These are phyloP conservation scores for Aquilaria malaccensis DNA, from an alignment of 345 rosid genomes.

Conservation along the genomic window DNA sequence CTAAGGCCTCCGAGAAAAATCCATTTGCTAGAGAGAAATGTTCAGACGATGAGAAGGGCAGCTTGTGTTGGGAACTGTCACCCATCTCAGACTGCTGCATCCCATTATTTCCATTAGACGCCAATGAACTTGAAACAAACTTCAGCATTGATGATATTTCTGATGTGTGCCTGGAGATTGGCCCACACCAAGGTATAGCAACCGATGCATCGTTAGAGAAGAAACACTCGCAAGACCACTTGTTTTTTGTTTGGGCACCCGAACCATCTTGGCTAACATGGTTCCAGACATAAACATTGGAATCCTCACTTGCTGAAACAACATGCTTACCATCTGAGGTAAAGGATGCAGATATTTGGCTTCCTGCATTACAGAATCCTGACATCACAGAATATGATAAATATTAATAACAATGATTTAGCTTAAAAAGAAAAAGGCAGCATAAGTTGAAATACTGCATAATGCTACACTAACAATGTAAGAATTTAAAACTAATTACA, in stretches of 20 bases:
- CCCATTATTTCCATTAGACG: constrained; percentile 7
- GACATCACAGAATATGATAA: not conserved
- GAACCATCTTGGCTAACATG: constrained; percentile 16
- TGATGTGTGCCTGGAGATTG: not conserved
- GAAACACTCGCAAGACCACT: constrained; percentile 30
- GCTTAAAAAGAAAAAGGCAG: too few species aligned
- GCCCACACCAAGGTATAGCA: constrained; percentile 27
- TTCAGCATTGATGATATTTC: constrained; percentile 5
- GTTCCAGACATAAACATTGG: constrained; percentile 37
- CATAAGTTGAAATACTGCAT: not conserved
- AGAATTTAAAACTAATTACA: not conserved
- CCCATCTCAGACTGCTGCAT: constrained; percentile 12
- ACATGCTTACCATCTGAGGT: constrained; percentile 34
- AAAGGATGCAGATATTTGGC: constrained; percentile 31
- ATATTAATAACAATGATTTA: not conserved
- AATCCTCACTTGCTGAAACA: constrained; percentile 40
- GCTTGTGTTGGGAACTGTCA: constrained; percentile 19
- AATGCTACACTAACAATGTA: not conserved
- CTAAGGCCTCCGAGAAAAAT: constrained; percentile 15
- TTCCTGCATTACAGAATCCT: constrained; percentile 28
- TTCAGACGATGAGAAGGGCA: constrained; percentile 24
- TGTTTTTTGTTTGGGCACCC: constrained; percentile 18
- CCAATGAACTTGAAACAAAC: constrained; percentile 1
- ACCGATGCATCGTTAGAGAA: constrained; percentile 28
- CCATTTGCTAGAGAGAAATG: constrained; percentile 12